Conservation (phyloP, 352 stramenopile species). For the Phytophthora palmivora region DNA sequence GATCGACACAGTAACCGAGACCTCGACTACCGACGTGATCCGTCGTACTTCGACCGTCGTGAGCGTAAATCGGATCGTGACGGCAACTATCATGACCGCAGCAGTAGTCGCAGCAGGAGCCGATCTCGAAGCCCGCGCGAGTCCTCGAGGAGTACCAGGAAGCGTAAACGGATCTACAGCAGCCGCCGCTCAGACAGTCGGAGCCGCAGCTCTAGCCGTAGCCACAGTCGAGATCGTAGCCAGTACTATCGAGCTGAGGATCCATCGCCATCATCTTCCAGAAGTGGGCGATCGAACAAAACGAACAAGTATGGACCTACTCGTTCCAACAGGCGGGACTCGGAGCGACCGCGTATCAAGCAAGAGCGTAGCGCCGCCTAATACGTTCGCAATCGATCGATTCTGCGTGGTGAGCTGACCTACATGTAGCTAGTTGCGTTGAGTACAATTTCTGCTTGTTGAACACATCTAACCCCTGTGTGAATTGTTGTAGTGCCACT, state of each 20-base stretch:
- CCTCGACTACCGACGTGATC: conserved; percentile 44
- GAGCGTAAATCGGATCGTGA: conserved; percentile 36
- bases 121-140: conserved; percentile 42
- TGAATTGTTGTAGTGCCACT: conserved; percentile 18
- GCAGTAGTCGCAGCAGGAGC: conserved; percentile 45
- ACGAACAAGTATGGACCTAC: conserved; percentile 20
- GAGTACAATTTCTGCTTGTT: conserved; percentile 16
- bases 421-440: conserved; percentile 15
- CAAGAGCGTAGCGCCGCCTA: conserved; percentile 44
- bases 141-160: conserved; percentile 35
- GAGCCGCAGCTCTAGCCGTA: conserved; percentile 55
- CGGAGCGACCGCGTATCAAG: conserved; percentile 35
- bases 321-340: conserved; percentile 20
- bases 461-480: conserved; percentile 4
- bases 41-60: conserved; percentile 42
- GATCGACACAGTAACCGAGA: conserved; percentile 46
- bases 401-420: conserved; percentile 11
- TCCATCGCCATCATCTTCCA: conserved; percentile 25
- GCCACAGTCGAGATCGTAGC: conserved; percentile 41
- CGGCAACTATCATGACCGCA: conserved; percentile 35
- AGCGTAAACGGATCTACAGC: conserved; percentile 51
- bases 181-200: conserved; percentile 46
- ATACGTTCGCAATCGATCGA: background rate
- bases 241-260: conserved; percentile 37
- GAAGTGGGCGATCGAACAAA: conserved; percentile 22